Evolutionary conservation across 202 grass and related monocot genomes (phyloP).

Genomic region (Schoenoplectus tabernaemontani): DNA sequence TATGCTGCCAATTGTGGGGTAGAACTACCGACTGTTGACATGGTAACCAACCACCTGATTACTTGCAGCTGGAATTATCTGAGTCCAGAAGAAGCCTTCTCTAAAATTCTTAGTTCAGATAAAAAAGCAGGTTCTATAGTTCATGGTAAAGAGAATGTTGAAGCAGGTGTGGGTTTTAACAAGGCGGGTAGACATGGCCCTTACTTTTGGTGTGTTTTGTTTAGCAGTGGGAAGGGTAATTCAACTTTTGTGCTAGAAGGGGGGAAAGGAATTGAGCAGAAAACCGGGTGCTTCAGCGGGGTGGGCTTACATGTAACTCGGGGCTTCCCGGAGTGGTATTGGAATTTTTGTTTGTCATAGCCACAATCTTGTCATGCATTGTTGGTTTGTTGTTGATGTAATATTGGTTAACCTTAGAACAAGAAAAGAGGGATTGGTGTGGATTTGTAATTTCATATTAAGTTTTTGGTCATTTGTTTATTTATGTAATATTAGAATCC

Average conservation of each 20-base stretch:
- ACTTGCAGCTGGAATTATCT: conserved; percentile 46
- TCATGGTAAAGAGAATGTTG: conserved; percentile 52
- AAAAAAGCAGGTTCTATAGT: conserved; percentile 34
- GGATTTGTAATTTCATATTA: neutral
- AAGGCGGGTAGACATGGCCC: conserved; percentile 37
- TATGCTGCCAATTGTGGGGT: conserved; percentile 92
- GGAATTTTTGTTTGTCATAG: neutral
- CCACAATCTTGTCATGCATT: neutral
- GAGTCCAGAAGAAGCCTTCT: conserved; percentile 32
- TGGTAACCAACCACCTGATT: conserved; percentile 44
- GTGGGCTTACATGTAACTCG: conserved; percentile 40
- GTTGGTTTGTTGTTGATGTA: neutral
- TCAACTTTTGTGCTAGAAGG: conserved; percentile 70
- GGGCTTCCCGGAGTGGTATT: neutral
- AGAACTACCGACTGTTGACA: conserved; percentile 73
- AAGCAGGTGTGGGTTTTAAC: conserved; percentile 58
- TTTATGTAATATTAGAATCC: neutral
- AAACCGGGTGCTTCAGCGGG: conserved; percentile 70
- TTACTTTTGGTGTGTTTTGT: conserved; percentile 82
- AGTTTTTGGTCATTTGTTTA: neutral
- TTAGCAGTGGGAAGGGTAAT: conserved; percentile 56
- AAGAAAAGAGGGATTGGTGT: neutral
- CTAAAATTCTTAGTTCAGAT: conserved; percentile 18
- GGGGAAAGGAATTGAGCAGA: conserved; percentile 58
- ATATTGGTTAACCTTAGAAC: neutral